Base-by-base conservation (phyloP, 2,329 filamentous ascomycete species). In the Ilyonectria mors-panacis region DNA sequence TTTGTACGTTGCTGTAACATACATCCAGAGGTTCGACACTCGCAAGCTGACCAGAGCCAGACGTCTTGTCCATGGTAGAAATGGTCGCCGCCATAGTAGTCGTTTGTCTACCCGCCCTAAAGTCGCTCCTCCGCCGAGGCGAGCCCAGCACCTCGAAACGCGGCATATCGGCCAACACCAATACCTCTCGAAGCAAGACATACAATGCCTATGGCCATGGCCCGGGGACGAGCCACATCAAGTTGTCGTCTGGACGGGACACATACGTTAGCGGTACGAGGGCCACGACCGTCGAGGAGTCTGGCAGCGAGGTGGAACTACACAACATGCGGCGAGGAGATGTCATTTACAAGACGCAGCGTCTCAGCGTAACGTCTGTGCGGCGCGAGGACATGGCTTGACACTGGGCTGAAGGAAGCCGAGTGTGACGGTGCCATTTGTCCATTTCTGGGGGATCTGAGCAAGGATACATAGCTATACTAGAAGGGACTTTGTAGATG, bases 341-440 rank as follows among this genome's bases (percentile, higher is more conserved):
- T 45, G 71, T 66, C 23, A 73, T 73, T 30, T 72, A 73, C 69
- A 73, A 73, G 28, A 70, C 71, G 60, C 69, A 70, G 47, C 71
- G 71, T 19, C 54, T 73, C 48, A 70, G 67, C 23, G 67, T 73
- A 33, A 73, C 71, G 21, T 73, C 71, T 39, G 15, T 72, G 33
- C 48, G 37, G 37, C 62, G 71, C 2, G 55, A 66, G 3, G 62
- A 70, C 17, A 28, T 37, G 26, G 33, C 45, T 10, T 66, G 59
- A 65, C 30, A 59, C 1, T 35, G 44, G 33, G 23, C n/a, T n/a
- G n/a, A n/a, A n/a, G n/a, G n/a, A n/a, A n/a, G n/a, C n/a, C n/a
- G n/a, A n/a, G n/a, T n/a, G n/a, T n/a, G n/a, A n/a, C 17, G 2
- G 50, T 17, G 30, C 10, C 23, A 28, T 19, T 44, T 53, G 33